These are phyloP conservation scores for Eucalyptus melliodora DNA, from an alignment of 345 rosid genomes.

Conservation along the genomic window DNA sequence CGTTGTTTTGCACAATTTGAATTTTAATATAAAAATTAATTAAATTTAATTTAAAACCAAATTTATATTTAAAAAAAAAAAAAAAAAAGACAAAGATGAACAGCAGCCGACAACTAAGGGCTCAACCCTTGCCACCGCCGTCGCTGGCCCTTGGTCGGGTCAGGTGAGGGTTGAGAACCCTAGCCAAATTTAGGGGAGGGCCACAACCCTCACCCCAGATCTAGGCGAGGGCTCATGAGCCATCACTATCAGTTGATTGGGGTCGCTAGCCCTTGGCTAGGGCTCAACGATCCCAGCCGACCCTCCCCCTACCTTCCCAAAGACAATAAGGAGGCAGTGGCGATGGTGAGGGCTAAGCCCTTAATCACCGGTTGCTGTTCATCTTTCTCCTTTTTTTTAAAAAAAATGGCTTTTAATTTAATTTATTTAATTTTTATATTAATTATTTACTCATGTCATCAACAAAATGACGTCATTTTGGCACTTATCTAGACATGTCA, in stretches of 20 bases:
- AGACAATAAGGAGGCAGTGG: no score
- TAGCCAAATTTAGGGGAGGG: rapidly evolving
- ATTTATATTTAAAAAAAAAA: no score
- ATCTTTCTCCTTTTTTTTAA: no score
- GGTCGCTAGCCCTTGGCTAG: rapidly evolving
- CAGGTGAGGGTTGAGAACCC: rapidly evolving
- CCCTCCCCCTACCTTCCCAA: no score
- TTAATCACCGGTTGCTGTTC: rapidly evolving
- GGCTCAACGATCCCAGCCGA: rapidly evolving
- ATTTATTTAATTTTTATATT: no score
- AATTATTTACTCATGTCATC: rapidly evolving
- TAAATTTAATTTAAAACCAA: no score
- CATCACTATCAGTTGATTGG: rapidly evolving
- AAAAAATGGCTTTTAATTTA: no score
- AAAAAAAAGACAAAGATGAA: rapidly evolving
- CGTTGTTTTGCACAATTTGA: rapidly evolving
- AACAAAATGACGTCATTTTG: rapidly evolving
- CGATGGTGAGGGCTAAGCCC: rapidly evolving
- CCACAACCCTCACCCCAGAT: rapidly evolving
- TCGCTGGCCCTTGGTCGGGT: no score
- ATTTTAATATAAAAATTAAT: no score
- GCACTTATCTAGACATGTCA: rapidly evolving
- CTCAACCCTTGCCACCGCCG: rapidly evolving
- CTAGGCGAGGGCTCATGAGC: rapidly evolving
- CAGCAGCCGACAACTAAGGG: rapidly evolving